These are phyloP conservation scores for Suillus brevipes DNA, from an alignment of 768 basidiomycete species.

Conservation along the genomic window DNA sequence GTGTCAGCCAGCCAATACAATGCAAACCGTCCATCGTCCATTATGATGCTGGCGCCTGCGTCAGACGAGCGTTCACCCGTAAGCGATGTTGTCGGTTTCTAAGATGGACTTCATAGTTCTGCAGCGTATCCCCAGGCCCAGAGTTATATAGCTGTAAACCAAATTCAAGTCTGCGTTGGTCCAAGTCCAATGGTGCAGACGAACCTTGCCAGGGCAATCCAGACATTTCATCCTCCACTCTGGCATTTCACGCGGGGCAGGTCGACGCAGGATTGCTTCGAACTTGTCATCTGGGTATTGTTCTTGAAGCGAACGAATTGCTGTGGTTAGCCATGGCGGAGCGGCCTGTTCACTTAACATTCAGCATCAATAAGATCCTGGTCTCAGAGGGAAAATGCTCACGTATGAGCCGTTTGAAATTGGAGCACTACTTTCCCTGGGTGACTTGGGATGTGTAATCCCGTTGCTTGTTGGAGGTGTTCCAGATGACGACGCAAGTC, in stretches of 20 bases:
- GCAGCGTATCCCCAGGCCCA: conserved; percentile 82
- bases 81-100: conserved; percentile 80
- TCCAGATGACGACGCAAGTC: conserved; percentile 12
- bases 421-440: conserved; percentile 16
- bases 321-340: conserved; percentile 70
- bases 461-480: conserved; percentile 20
- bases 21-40: background rate
- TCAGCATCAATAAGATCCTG: conserved; percentile 34
- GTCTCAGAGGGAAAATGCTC: conserved; percentile 21
- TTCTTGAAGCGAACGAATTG: conserved; percentile 66
- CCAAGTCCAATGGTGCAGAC: conserved; percentile 16
- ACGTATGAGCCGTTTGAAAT: conserved; percentile 25
- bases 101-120: conserved; percentile 92
- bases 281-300: conserved; percentile 84
- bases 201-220: conserved; percentile 92
- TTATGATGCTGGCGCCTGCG: conserved; percentile 5
- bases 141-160: conserved; percentile 76
- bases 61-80: conserved; percentile 61
- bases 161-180: conserved; percentile 9
- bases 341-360: conserved; percentile 38
- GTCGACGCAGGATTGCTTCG: conserved; percentile 68
- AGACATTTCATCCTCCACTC: conserved; percentile 93
- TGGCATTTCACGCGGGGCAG: conserved; percentile 50
- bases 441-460: conserved; percentile 18
- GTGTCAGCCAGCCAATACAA: background rate